A percentile compares a stretch with the other conserved stretches of the same genome.
Evolutionary conservation across 176 grass and related monocot genomes (phyloP).

Genomic region (Metroxylon sagu): DNA sequence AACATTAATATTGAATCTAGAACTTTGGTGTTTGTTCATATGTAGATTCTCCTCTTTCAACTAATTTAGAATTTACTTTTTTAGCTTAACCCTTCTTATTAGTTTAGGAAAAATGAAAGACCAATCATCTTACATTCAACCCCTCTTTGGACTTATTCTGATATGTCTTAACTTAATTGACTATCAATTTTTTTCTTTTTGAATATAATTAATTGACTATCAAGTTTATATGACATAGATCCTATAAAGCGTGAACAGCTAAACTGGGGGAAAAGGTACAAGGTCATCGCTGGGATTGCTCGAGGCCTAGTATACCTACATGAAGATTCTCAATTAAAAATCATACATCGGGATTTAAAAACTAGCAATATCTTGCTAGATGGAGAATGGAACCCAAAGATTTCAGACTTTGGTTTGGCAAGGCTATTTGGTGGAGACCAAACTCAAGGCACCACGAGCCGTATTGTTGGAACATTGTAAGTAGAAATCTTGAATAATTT

Average conservation of each 20-base stretch:
- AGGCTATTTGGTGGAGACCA: conserved; percentile 19
- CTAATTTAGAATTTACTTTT: too few relatives aligned
- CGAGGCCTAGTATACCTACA: conserved; percentile 29
- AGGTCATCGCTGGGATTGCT: conserved; percentile 17
- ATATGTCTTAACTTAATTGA: too few relatives aligned
- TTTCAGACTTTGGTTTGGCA: conserved; percentile 35
- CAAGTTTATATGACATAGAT: conserved; percentile 10
- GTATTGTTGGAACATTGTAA: conserved; percentile 31
- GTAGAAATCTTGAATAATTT: background rate
- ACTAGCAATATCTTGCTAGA: conserved; percentile 10
- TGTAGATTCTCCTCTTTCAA: too few relatives aligned
- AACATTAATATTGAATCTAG: too few relatives aligned
- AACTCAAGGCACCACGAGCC: background rate
- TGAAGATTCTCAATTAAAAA: conserved; percentile 32
- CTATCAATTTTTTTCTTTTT: too few relatives aligned
- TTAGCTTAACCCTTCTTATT: too few relatives aligned
- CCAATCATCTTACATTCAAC: too few relatives aligned
- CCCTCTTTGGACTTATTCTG: too few relatives aligned
- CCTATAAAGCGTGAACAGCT: conserved; percentile 8
- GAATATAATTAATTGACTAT: too few relatives aligned
- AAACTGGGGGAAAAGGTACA: conserved; percentile 12
- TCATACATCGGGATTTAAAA: conserved; percentile 19
- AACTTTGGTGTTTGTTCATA: too few relatives aligned
- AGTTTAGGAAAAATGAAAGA: too few relatives aligned
- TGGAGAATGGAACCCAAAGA: conserved; percentile 17